Evolutionary conservation across 345 rosid genomes (phyloP), one percentile per base, ranked within the genome.

Genomic region (Salix koriyanagi): DNA sequence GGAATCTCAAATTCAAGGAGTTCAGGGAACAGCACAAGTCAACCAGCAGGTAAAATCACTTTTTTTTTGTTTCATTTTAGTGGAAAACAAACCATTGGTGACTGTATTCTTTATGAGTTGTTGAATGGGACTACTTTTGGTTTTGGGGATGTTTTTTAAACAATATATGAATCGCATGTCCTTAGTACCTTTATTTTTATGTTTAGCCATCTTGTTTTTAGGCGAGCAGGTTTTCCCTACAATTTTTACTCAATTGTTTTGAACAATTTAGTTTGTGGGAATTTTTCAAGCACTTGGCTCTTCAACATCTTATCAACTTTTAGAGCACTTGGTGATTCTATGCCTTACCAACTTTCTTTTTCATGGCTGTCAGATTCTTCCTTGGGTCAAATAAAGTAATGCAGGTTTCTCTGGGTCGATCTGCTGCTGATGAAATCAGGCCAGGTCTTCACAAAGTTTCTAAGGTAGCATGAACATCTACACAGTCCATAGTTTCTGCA

Each of bases 331-430:
- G 64, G 13, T 58, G 50, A n/a, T 23, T 58, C 26, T 23, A 9
- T 58, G 23, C 28, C 13, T 58, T n/a, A 4, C 6, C 28, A 18
- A 73, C 34, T 12, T 42, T 4, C 58, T 26, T 16, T 41, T 70
- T 8, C n/a, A 19, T 71, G 21, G 30, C 46, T 54, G 56, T 73
- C 73, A 96, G 99, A 82, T 96, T 93, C 80, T 94, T 94, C 77
- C 94, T 96, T 13, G 99, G 98, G 19, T 94, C 98, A 28, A 96
- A 96, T 82, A 94, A 94, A 85, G 99, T 94, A 32, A 96, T 94
- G 98, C 98, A 94, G 77, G 95, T 94, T 74, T 90, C 99, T 66
- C 82, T 96, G 42, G 99, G 99, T 73, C 97, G 99, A 58, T 90
- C 94, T 32, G 91, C 77, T 85, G 83, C 95, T n/a, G 97, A 92